Percentiles rank a stretch among this genome's conserved stretches.
phyloP scores from a whole-genome alignment of 371 early-diverging fungal species.

The Rhizopus arrhizus region DNA sequence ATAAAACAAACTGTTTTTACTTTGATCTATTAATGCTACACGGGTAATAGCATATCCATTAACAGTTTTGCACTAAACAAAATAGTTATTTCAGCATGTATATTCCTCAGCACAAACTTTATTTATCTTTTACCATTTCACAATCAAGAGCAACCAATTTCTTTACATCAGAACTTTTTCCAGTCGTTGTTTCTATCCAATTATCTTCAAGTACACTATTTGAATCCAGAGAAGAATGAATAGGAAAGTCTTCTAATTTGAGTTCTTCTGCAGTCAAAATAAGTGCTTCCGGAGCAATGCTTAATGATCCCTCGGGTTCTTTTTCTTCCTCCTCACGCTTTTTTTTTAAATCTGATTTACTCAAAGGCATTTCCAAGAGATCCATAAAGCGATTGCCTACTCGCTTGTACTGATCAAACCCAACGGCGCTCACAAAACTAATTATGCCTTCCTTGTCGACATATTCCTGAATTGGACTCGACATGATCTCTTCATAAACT shows the following conservation, averaged over 20 bases:
- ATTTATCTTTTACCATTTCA: conserved; percentile 65
- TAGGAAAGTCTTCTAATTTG: conserved; percentile 49
- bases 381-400: conserved; percentile 32
- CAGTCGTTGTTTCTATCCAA: conserved; percentile 48
- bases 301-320: conserved; percentile 15
- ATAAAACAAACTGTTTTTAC: conserved; percentile 13
- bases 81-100: background rate
- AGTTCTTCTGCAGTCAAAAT: conserved; percentile 44
- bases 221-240: conserved; percentile 40
- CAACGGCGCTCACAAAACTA: conserved; percentile 20
- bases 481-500: conserved; percentile 17
- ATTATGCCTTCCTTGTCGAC: conserved; percentile 16
- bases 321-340: conserved; percentile 24
- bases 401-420: conserved; percentile 30
- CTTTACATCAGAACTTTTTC: conserved; percentile 30
- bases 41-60: conserved; percentile 70
- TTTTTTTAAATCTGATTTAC: conserved; percentile 31
- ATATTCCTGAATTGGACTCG: conserved; percentile 9
- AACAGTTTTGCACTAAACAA: conserved; percentile 59
- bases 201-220: conserved; percentile 30
- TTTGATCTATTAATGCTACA: conserved; percentile 60
- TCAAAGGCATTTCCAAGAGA: conserved; percentile 30
- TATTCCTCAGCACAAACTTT: too few species aligned
- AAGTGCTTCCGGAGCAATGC: conserved; percentile 24
- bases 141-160: conserved; percentile 72